phyloP scores from a whole-genome alignment of 2,329 filamentous ascomycete species.

The Didymellaceae sp. region DNA sequence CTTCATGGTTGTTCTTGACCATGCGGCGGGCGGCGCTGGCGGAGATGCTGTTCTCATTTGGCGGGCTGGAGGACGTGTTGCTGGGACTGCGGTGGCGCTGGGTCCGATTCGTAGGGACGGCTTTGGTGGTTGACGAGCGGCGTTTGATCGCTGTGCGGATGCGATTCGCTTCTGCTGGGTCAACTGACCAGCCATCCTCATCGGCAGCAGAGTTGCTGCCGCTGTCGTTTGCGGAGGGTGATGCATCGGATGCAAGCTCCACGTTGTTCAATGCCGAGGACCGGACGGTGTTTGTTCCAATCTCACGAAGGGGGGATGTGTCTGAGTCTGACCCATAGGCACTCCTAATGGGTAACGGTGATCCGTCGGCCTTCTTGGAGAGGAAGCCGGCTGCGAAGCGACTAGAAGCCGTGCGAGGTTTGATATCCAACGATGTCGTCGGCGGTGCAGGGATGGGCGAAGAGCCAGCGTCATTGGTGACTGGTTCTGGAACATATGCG shows the following conservation, averaged over 20 bases:
- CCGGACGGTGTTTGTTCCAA: constrained; percentile 52
- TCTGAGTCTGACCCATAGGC: constrained; percentile 66
- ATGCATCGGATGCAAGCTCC: constrained; percentile 45
- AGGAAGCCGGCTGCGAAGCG: constrained; percentile 91
- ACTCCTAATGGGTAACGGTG: constrained; percentile 65
- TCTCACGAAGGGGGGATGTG: constrained; percentile 55
- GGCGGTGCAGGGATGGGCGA: constrained; percentile 65
- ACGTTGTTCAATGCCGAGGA: constrained; percentile 62
- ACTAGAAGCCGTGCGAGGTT: constrained; percentile 59
- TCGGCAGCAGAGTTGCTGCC: constrained; percentile 52
- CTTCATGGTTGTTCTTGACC: constrained; percentile 67
- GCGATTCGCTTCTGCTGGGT: constrained; percentile 59
- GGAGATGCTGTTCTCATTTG: constrained; percentile 64
- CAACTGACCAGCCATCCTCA: constrained; percentile 57
- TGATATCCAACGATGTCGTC: constrained; percentile 65
- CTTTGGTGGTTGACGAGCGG: constrained; percentile 54
- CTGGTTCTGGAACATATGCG: constrained; percentile 31
- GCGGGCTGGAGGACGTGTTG: constrained; percentile 57
- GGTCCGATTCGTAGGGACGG: constrained; percentile 48
- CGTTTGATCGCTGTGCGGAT: constrained; percentile 65
- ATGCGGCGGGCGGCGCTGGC: constrained; percentile 71
- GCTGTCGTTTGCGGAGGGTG: constrained; percentile 37
- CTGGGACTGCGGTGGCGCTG: constrained; percentile 65
- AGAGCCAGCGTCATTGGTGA: constrained; percentile 50
- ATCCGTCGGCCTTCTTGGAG: constrained; percentile 68